These are phyloP conservation scores for Litsea cubeba DNA, from an alignment of 164 flowering plant genomes.

Conservation along the genomic window DNA sequence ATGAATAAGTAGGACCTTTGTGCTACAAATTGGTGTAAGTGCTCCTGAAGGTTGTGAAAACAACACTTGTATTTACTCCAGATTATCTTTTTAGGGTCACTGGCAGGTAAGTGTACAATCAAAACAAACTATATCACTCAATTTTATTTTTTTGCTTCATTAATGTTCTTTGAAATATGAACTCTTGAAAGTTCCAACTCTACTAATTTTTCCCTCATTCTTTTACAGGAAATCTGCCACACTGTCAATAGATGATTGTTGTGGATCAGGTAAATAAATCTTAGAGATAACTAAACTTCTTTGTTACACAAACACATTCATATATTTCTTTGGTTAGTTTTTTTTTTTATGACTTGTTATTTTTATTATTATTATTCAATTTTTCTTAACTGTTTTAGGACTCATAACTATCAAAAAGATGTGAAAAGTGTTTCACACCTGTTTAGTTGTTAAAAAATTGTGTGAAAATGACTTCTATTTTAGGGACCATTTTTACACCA, in stretches of 20 bases:
- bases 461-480: too few relatives aligned
- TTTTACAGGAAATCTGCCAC: constrained; percentile 68
- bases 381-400: neutral
- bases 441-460: too few relatives aligned
- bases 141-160: neutral
- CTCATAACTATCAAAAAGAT: too few relatives aligned
- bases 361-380: neutral
- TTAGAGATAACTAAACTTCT: neutral
- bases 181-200: neutral
- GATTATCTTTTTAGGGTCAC: constrained; percentile 58
- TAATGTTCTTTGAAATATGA: too few relatives aligned
- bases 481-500: too few relatives aligned
- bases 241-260: constrained; percentile 92
- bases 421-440: too few relatives aligned
- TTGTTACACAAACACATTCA: neutral
- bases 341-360: neutral
- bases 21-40: constrained; percentile 88
- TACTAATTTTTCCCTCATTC: neutral
- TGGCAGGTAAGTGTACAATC: constrained; percentile 47
- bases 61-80: constrained; percentile 88
- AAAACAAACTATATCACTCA: neutral
- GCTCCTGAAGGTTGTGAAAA: constrained; percentile 99
- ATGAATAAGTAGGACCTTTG: neutral
- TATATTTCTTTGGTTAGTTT: neutral
- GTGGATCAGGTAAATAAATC: constrained; percentile 64